phyloP scores from a whole-genome alignment of 345 rosid species.

The Citrus australasica region DNA sequence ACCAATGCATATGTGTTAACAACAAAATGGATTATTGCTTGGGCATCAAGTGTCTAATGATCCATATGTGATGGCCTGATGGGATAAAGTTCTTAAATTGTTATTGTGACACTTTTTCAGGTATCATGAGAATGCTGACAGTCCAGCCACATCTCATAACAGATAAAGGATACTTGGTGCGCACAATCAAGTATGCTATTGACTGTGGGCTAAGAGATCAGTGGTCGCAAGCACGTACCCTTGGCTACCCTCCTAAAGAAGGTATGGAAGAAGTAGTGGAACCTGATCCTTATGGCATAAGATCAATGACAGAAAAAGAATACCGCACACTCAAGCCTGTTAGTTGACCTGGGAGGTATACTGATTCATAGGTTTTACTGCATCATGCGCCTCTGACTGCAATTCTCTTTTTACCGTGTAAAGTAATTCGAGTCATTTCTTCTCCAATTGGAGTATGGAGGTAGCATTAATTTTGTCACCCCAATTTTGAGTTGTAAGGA shows the following conservation, averaged over 20 bases:
- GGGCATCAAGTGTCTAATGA: not conserved
- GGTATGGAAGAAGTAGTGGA: slow-evolving; percentile 52
- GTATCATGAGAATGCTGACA: slow-evolving; percentile 79
- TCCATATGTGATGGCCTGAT: not conserved
- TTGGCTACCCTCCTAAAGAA: slow-evolving; percentile 75
- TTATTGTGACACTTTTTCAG: slow-evolving; percentile 36
- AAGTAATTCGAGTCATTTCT: slow-evolving; percentile 12
- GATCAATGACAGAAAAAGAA: slow-evolving; percentile 60
- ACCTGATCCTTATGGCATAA: slow-evolving; percentile 51
- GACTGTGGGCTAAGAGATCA: slow-evolving; percentile 85
- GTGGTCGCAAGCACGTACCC: slow-evolving; percentile 55
- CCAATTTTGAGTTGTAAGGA: slow-evolving; percentile 20
- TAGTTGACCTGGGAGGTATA: slow-evolving; percentile 16
- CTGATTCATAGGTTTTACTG: not conserved
- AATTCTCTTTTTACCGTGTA: slow-evolving; percentile 11
- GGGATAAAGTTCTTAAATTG: not conserved
- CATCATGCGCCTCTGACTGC: not conserved
- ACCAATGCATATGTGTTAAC: not conserved
- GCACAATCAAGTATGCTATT: slow-evolving; percentile 62
- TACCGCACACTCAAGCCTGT: slow-evolving; percentile 45
- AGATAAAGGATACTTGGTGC: slow-evolving; percentile 65
- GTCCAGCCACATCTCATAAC: slow-evolving; percentile 62
- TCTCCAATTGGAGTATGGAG: not conserved
- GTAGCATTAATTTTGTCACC: slow-evolving; percentile 3
- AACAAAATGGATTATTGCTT: not conserved